phyloP scores from a whole-genome alignment of 495 filamentous ascomycete genomes.

The Pseudomonodictys pantanalensis region DNA sequence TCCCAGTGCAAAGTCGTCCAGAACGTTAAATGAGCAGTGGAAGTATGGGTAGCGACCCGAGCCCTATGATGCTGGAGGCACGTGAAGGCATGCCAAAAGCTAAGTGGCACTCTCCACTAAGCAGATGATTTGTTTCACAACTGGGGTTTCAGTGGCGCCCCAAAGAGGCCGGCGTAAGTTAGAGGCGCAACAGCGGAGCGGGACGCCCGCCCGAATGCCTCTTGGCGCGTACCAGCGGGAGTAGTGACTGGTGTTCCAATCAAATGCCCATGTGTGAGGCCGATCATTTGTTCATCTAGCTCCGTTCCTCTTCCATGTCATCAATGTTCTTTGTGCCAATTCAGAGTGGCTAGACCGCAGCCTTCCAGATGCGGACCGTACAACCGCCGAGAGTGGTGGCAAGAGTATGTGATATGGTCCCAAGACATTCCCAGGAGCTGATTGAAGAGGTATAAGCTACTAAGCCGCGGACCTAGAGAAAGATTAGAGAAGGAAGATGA shows the following conservation, averaged over 20 bases:
- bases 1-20: too few species aligned
- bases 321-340: constrained; percentile 1
- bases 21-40: too few species aligned
- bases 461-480: neutral
- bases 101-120: too few species aligned
- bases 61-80: too few species aligned
- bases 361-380: constrained; percentile 26
- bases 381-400: constrained; percentile 27
- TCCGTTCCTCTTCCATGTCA: constrained; percentile 23
- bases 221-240: constrained; percentile 28
- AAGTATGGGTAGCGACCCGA: too few species aligned
- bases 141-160: too few species aligned
- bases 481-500: too few species aligned
- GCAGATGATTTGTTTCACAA: too few species aligned
- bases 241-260: too few species aligned
- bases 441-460: constrained; percentile 5
- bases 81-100: too few species aligned
- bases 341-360: neutral
- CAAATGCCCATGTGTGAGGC: too few species aligned
- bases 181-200: constrained; percentile 22
- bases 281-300: too few species aligned
- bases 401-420: neutral
- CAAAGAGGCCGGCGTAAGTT: neutral
- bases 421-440: constrained; percentile 10
- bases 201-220: constrained; percentile 14